Evolutionary conservation across 2,329 filamentous ascomycete species (phyloP), one percentile per base, ranked within the genome.

Genomic region (Aspergillus sp.): DNA sequence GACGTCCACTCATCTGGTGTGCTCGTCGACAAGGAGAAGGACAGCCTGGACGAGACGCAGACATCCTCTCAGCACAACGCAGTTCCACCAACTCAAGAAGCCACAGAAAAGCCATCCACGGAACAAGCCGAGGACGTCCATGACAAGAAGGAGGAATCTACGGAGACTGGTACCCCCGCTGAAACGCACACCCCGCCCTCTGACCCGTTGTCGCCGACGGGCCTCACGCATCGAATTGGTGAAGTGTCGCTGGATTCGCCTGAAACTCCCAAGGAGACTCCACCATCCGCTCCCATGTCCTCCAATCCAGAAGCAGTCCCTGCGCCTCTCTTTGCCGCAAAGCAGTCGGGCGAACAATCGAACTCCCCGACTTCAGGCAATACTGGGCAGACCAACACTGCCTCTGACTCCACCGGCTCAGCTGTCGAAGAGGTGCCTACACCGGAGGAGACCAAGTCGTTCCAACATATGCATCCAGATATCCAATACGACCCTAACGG

Each of bases 1-100:
- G 91, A 96, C 71, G 92, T 97, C 9, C 78, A 78, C 43, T 78
- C 80, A 20, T 81, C 83, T 43, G 87, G 85, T 25, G 88, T 91
- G 54, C 82, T 91, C 62, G 84, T 83, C 16, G 88, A 92, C 56
- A 87, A 89, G 47, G 83, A 82, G 2, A 88, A 87, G 34, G 84
- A 88, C 57, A 84, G 88, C 13, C 16, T 40, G 53, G 80, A 86
- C 59, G 85, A 85, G 66, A 78, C 76, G 52, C 68, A 73, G 19
- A 69, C 69, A 32, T 58, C 58, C 20, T 65, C 55, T 52, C 62
- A 63, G 45, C 55, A 65, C 34, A 52, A 53, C 9, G 53, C 62
- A 45, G 45, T 58, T 63, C 60, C 65, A 46, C 53, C 56, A 49
- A 50, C 63, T 49, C 50, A 50, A 41, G 63, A 50, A 57, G 54